Percentiles rank a stretch among this genome's conserved stretches.
These are phyloP conservation scores for Thraustochytrium sp. DNA, from an alignment of 352 stramenopile genomes.

Conservation along the genomic window DNA sequence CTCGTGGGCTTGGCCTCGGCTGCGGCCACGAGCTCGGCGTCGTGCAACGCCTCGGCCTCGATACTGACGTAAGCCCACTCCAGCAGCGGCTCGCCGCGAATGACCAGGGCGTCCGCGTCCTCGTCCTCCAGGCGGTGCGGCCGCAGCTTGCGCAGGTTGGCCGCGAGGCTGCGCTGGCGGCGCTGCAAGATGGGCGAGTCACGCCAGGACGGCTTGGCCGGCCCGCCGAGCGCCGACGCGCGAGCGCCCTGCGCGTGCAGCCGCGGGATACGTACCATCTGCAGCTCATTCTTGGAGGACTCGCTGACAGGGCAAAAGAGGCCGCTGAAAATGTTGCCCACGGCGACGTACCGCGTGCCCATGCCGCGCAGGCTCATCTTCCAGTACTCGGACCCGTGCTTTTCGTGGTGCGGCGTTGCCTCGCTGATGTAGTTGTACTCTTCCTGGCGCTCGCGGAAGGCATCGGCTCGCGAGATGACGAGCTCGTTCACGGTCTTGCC, in stretches of 20 bases:
- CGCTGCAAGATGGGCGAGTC: not conserved
- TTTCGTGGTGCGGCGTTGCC: constrained; percentile 71
- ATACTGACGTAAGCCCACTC: constrained; percentile 41
- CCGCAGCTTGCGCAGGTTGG: not conserved
- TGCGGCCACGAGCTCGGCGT: not conserved
- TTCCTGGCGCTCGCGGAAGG: constrained; percentile 78
- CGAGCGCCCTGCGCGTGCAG: not conserved
- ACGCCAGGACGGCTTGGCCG: not conserved
- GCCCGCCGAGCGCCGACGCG: too few relatives aligned
- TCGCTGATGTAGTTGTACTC: constrained; percentile 78
- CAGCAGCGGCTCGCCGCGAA: constrained; percentile 26
- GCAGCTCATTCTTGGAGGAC: constrained; percentile 9
- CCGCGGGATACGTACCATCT: not conserved
- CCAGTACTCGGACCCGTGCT: constrained; percentile 77
- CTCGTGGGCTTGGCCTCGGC: not conserved
- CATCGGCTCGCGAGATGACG: constrained; percentile 70
- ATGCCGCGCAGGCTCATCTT: constrained; percentile 75
- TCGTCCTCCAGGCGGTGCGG: not conserved
- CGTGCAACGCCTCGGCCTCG: not conserved
- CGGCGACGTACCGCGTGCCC: constrained; percentile 71
- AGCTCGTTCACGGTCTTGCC: constrained; percentile 55
- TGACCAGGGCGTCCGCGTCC: constrained; percentile 11
- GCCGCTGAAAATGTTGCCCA: constrained; percentile 85
- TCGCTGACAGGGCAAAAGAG: constrained; percentile 65
- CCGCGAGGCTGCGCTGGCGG: not conserved